Evolutionary conservation across 2,329 filamentous ascomycete genomes (phyloP).

Genomic region (Drechslera avenae): DNA sequence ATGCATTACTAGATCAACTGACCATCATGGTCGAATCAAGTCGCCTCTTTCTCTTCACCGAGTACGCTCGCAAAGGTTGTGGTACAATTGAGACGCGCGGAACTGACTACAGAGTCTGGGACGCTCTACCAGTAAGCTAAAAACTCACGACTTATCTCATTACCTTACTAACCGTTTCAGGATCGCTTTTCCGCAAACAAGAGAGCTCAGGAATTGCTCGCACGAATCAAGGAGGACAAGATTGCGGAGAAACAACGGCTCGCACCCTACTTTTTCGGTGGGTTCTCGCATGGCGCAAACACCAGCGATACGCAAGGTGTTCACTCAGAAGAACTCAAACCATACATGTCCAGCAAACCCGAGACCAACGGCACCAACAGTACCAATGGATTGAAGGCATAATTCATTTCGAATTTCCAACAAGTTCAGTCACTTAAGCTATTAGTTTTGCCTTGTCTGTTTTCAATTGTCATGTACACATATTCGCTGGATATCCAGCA

Average conservation of each 20-base stretch:
- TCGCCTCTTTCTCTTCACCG: slow-evolving; percentile 48
- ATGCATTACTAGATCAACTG: slow-evolving; percentile 38
- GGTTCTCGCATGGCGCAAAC: slow-evolving; percentile 41
- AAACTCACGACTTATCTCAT: background rate
- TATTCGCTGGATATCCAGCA: background rate
- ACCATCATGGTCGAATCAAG: slow-evolving; percentile 49
- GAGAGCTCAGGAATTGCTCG: slow-evolving; percentile 43
- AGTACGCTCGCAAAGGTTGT: slow-evolving; percentile 45
- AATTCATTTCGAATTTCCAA: background rate
- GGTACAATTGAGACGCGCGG: slow-evolving; percentile 44
- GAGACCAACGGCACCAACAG: slow-evolving; percentile 20
- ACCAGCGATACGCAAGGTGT: slow-evolving; percentile 36
- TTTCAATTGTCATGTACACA: background rate
- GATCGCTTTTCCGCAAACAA: slow-evolving; percentile 46
- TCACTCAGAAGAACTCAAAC: slow-evolving; percentile 34
- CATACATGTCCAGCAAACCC: slow-evolving; percentile 23
- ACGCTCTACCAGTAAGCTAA: slow-evolving; percentile 40
- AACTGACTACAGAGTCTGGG: slow-evolving; percentile 48
- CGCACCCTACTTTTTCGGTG: slow-evolving; percentile 44
- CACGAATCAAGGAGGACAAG: slow-evolving; percentile 37
- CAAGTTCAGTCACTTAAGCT: background rate
- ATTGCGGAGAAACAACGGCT: slow-evolving; percentile 40
- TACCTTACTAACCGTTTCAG: slow-evolving; percentile 13
- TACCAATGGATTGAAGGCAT: slow-evolving; percentile 8
- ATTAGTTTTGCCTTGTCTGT: background rate